phyloP scores from a whole-genome alignment of 306 rosid genomes.

The Bauhinia variegata region DNA sequence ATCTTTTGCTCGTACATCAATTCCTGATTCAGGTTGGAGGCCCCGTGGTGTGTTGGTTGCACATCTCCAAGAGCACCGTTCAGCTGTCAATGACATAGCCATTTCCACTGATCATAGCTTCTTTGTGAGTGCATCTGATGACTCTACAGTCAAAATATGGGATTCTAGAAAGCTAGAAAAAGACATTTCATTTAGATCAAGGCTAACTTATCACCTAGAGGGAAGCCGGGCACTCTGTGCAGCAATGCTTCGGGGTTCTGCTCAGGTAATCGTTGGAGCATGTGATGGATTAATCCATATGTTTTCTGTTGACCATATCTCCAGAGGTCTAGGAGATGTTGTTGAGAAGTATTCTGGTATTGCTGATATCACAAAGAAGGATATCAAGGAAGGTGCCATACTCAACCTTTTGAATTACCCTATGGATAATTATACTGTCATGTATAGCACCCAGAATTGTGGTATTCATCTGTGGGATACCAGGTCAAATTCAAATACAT shows the following conservation, averaged over 20 bases:
- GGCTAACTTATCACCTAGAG: constrained; percentile 91
- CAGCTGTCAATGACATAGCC: constrained; percentile 88
- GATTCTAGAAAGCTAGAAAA: constrained; percentile 92
- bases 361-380: constrained; percentile 89
- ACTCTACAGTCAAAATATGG: constrained; percentile 96
- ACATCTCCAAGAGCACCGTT: constrained; percentile 95
- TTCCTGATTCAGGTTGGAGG: constrained; percentile 94
- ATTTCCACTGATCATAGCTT: constrained; percentile 88
- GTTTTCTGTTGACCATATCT: constrained; percentile 89
- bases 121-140: constrained; percentile 93
- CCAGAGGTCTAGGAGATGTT: constrained; percentile 82
- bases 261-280: constrained; percentile 92
- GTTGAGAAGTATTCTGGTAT: constrained; percentile 95
- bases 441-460: constrained; percentile 92
- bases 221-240: constrained; percentile 91
- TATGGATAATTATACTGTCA: constrained; percentile 59
- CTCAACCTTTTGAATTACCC: constrained; percentile 70
- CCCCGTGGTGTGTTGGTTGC: constrained; percentile 97
- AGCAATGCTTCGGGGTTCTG: constrained; percentile 80
- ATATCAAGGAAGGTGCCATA: constrained; percentile 89
- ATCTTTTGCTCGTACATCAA: constrained; percentile 62
- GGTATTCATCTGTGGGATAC: constrained; percentile 98
- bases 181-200: constrained; percentile 95
- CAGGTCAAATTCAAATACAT: constrained; percentile 72
- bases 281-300: constrained; percentile 89